phyloP scores from a whole-genome alignment of 1,284 basidiomycete species.

The Mycocalia duriaeana region DNA sequence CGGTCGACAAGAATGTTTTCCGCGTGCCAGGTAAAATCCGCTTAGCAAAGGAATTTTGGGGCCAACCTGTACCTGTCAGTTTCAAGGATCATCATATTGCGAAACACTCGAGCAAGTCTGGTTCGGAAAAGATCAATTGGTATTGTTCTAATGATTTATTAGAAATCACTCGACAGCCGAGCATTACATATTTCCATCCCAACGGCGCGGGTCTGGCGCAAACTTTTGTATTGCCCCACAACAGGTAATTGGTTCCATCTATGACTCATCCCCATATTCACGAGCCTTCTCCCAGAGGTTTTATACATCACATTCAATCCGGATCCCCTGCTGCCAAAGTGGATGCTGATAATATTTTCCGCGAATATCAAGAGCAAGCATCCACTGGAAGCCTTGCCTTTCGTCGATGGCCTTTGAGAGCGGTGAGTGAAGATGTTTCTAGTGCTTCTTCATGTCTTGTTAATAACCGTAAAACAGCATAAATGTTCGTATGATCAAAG shows the following conservation, averaged over 20 bases:
- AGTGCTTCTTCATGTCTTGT: slow-evolving; percentile 3
- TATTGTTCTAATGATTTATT: not conserved
- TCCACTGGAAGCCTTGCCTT: slow-evolving; percentile 48
- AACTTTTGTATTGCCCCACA: slow-evolving; percentile 44
- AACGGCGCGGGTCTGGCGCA: slow-evolving; percentile 28
- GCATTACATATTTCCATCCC: slow-evolving; percentile 20
- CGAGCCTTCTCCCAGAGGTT: slow-evolving; percentile 40
- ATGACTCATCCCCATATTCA: not conserved
- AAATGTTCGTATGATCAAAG: slow-evolving; percentile 42
- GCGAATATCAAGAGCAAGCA: slow-evolving; percentile 62
- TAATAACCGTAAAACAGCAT: slow-evolving; percentile 48
- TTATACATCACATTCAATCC: slow-evolving; percentile 55
- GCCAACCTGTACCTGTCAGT: slow-evolving; percentile 20
- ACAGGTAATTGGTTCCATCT: slow-evolving; percentile 17
- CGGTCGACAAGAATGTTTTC: slow-evolving; percentile 8
- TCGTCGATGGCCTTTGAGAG: slow-evolving; percentile 62
- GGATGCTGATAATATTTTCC: slow-evolving; percentile 52
- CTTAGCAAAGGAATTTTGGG: slow-evolving; percentile 29
- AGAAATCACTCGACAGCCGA: slow-evolving; percentile 28
- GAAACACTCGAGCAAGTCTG: slow-evolving; percentile 20
- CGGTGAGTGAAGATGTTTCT: slow-evolving; percentile 36
- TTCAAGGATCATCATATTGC: slow-evolving; percentile 26
- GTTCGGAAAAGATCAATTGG: not conserved
- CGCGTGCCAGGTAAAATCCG: slow-evolving; percentile 27
- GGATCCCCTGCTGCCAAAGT: slow-evolving; percentile 30